Base-by-base conservation (phyloP, 768 basidiomycete species). In the Mycena amicta region DNA sequence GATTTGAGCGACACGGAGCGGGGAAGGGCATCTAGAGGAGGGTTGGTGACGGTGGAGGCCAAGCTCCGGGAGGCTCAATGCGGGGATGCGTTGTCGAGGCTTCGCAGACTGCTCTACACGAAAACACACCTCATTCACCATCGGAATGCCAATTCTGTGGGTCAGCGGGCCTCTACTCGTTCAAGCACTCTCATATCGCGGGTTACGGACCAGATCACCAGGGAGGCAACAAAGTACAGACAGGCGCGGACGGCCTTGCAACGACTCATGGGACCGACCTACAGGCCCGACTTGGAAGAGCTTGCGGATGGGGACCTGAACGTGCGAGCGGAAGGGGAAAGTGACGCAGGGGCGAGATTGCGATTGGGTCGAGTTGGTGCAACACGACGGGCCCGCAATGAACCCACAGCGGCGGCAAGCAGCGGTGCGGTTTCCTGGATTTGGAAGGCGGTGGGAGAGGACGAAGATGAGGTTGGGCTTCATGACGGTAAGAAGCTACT, bases 401-500 rank as follows among this genome's bases (percentile, higher is more conserved):
- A 43, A 20, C 41, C 41, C 20, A 12, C 41, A 20, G 12, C 20
- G 41, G 18, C 8, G 8, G 8, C 8, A 37, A 18, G 33, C 33
- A 37, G 8, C 18, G n/a, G n/a, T 37, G 8, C 33, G 8, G 18
- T 37, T 37, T 37, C 33, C n/a, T 61, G 59, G 59, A 56, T 61
- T 3, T 61, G 59, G 59, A 55, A 45, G 1, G 39, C 15, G 16
- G 26, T 23, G 12, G 52, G 57, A 2, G 49, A 16, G 2, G 59
- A 56, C 8, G 53, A 55, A 3, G 37, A 56, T 16, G 27, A 23
- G 13, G 33, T n/a, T n/a, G n/a, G 22, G 18, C 37, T 61, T 28
- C 55, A 57, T 28, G 56, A 61, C 2, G 37, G 55, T 61, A 46
- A 52, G 33, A 8, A 37, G 33, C 33, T 37, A 18, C 33, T 37